Base-by-base conservation (phyloP, 2,329 filamentous ascomycete genomes). In the Fusarium pseudocircinatum region DNA sequence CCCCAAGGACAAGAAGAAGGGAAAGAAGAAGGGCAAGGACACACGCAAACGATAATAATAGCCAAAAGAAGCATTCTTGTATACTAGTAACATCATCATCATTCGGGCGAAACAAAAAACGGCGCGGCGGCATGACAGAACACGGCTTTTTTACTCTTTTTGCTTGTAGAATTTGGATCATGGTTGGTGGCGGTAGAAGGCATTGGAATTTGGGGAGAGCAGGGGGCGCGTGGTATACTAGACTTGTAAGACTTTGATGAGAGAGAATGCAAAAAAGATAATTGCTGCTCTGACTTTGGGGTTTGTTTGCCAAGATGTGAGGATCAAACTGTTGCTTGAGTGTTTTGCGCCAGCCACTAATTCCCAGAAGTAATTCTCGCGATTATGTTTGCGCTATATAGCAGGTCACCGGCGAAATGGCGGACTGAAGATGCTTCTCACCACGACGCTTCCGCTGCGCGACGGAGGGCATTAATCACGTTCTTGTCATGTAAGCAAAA, bases 1-100 rank as follows among this genome's bases (percentile, higher is more conserved):
- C 36, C 90, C 90, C 10, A 90, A 87, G 81, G 90, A 92, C 75
- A 90, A 89, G 80, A 91, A 89, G 80, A 90, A 87, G 81, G 85
- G 85, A 40, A 91, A 89, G 81, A 90, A 85, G 69, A 87, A 86
- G 80, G 88, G 89, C 58, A 89, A 87, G 72, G 89, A 90, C 68
- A 88, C 84, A 44, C 82, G 88, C 67, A 89, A 89, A 78, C 77
- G 82, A 69, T 84, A 70, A 70, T 71, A 70, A 74, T 67, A 72
- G 63, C 37, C 50, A 62, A 49, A 57, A 40, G 22, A 39, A 7
- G 6, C 20, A 26, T 60, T 26, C 4, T 32, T 72, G 69, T 72
- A 72, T 69, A 72, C 44, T 72, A 72, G 63, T 30, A 65, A 37
- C 24, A 61, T 28, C n/a, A 53, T 56, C 37, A 54, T 56, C 37